Evolutionary conservation across 345 rosid species (phyloP).

Genomic region (Rhizophora mangle): DNA sequence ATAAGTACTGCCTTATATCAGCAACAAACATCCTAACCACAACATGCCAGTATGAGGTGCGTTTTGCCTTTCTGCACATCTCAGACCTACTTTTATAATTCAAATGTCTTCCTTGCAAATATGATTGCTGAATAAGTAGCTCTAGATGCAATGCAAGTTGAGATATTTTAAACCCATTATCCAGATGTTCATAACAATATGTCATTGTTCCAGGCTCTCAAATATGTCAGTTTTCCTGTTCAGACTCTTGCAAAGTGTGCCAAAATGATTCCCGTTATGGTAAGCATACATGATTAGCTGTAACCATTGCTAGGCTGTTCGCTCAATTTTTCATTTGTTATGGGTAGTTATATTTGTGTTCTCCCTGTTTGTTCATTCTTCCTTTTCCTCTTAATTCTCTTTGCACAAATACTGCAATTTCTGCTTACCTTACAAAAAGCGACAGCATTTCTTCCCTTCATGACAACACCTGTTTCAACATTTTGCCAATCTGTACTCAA

Average conservation of each 20-base stretch:
- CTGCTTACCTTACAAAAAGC: not conserved
- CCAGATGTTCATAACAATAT: not conserved
- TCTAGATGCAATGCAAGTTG: not conserved
- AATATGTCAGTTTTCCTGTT: slow-evolving; percentile 93
- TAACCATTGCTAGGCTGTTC: not conserved
- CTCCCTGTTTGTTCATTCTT: not conserved
- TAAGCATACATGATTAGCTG: slow-evolving; percentile 28
- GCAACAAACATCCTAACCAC: slow-evolving; percentile 79
- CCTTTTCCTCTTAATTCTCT: not conserved
- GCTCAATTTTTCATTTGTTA: slow-evolving; percentile 2
- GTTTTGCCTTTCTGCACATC: not conserved
- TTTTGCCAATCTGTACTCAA: too few species aligned
- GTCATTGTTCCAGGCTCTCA: slow-evolving; percentile 66
- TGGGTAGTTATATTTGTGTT: not conserved
- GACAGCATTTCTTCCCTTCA: not conserved
- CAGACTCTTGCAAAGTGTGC: slow-evolving; percentile 96
- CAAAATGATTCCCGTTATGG: slow-evolving; percentile 99
- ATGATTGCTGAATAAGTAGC: slow-evolving; percentile 3
- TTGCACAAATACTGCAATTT: not conserved
- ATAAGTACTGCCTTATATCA: slow-evolving; percentile 76
- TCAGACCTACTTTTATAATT: not conserved
- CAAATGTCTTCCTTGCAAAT: not conserved
- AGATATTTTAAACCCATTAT: not conserved
- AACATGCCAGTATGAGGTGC: slow-evolving; percentile 95
- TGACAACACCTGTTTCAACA: not conserved